These are phyloP conservation scores for Epichloe scottii DNA, from an alignment of 2,329 filamentous ascomycete genomes.

Conservation along the genomic window DNA sequence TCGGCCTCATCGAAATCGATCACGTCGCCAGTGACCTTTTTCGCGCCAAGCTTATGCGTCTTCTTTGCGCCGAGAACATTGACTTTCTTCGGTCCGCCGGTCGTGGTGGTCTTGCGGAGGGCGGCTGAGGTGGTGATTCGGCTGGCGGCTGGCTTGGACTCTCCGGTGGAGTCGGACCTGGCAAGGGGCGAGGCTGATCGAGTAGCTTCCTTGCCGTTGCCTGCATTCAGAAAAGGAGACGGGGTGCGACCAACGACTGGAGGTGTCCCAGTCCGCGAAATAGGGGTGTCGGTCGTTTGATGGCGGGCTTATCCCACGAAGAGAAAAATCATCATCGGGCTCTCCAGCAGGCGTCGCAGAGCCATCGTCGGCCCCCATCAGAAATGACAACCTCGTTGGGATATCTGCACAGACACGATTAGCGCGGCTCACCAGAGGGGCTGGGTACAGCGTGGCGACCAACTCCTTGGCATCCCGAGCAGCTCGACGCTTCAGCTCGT, in stretches of 20 bases:
- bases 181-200: slow-evolving; percentile 75
- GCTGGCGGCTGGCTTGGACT: slow-evolving; percentile 49
- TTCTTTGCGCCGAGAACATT: slow-evolving; percentile 84
- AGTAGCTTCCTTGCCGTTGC: slow-evolving; percentile 52
- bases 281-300: slow-evolving; percentile 93
- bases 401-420: slow-evolving; percentile 40
- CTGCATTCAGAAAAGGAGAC: slow-evolving; percentile 81
- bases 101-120: slow-evolving; percentile 61
- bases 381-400: slow-evolving; percentile 79
- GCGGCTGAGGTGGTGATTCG: slow-evolving; percentile 66
- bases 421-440: slow-evolving; percentile 8
- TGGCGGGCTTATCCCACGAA: slow-evolving; percentile 94
- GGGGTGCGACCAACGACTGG: slow-evolving; percentile 66
- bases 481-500: slow-evolving; percentile 79
- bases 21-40: slow-evolving; percentile 69
- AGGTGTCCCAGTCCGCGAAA: slow-evolving; percentile 80
- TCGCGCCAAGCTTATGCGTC: slow-evolving; percentile 73
- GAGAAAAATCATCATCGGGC: slow-evolving; percentile 95
- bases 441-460: slow-evolving; percentile 16
- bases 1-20: slow-evolving; percentile 98
- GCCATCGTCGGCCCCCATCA: slow-evolving; percentile 56
- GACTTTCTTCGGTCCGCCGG: slow-evolving; percentile 59
- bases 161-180: slow-evolving; percentile 43
- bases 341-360: slow-evolving; percentile 70
- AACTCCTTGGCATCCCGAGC: slow-evolving; percentile 76